Evolutionary conservation across 805 yeast genomes (phyloP).

Genomic region (Myxozyma geophila): DNA sequence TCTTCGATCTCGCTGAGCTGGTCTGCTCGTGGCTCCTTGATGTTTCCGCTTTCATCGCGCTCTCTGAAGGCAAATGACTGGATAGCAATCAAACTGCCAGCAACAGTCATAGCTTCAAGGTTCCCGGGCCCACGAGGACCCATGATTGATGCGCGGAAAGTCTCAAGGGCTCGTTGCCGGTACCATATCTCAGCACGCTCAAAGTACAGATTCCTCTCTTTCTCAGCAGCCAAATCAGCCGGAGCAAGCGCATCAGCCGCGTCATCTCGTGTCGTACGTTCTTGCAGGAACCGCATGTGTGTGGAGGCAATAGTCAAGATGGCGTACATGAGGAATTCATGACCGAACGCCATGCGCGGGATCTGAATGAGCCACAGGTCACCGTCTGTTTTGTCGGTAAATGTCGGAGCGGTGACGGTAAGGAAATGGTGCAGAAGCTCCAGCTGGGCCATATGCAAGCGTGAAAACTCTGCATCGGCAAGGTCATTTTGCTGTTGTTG

Average conservation of each 20-base stretch:
- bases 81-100: slow-evolving; percentile 35
- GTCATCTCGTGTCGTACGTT: background rate
- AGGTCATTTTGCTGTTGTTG: slow-evolving; percentile 11
- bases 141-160: slow-evolving; percentile 33
- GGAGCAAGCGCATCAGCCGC: background rate
- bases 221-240: slow-evolving; percentile 8
- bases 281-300: slow-evolving; percentile 27
- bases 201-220: slow-evolving; percentile 25
- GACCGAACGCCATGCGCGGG: slow-evolving; percentile 34
- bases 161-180: slow-evolving; percentile 36
- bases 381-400: slow-evolving; percentile 33
- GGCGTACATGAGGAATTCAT: slow-evolving; percentile 35
- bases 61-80: slow-evolving; percentile 36
- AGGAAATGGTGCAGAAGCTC: slow-evolving; percentile 35
- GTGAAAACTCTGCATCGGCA: slow-evolving; percentile 27
- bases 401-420: slow-evolving; percentile 35
- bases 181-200: slow-evolving; percentile 37
- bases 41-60: slow-evolving; percentile 8
- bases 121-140: slow-evolving; percentile 29
- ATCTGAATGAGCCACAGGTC: slow-evolving; percentile 35
- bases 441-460: slow-evolving; percentile 32
- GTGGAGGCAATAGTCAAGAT: slow-evolving; percentile 36
- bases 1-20: background rate
- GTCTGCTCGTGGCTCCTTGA: background rate
- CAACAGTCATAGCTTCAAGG: slow-evolving; percentile 34